These are phyloP conservation scores for Podaxis sp. DNA, from an alignment of 768 basidiomycete species.

Conservation along the genomic window DNA sequence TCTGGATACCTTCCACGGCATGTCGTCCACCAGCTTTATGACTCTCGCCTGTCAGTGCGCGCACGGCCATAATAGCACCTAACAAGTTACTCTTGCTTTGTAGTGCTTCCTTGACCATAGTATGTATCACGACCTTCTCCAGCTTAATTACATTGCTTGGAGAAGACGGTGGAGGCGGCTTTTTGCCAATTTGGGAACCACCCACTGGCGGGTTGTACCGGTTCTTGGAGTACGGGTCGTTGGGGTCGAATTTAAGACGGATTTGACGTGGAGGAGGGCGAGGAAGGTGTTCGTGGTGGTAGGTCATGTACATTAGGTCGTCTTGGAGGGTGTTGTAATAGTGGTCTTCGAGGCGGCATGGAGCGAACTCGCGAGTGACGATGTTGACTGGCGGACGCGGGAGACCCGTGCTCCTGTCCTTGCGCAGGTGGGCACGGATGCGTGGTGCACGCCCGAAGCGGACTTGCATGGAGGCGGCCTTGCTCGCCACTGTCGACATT, in stretches of 20 bases:
- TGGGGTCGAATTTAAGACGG: slow-evolving; percentile 69
- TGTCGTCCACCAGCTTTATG: slow-evolving; percentile 69
- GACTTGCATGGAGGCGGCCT: neutral
- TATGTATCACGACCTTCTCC: slow-evolving; percentile 83
- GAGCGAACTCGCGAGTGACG: slow-evolving; percentile 65
- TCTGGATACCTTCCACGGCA: slow-evolving; percentile 72
- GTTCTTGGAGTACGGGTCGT: slow-evolving; percentile 81
- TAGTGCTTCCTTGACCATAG: slow-evolving; percentile 80
- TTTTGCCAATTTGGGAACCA: slow-evolving; percentile 65
- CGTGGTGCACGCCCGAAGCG: slow-evolving; percentile 56
- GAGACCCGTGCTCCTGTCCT: slow-evolving; percentile 51
- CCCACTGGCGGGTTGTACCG: slow-evolving; percentile 75
- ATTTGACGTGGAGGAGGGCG: slow-evolving; percentile 54
- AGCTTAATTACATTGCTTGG: slow-evolving; percentile 70
- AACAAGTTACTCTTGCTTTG: slow-evolving; percentile 70
- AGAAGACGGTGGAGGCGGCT: slow-evolving; percentile 63
- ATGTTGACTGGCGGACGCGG: slow-evolving; percentile 72
- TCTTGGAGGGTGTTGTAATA: slow-evolving; percentile 81
- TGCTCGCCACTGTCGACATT: slow-evolving; percentile 9
- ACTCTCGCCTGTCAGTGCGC: slow-evolving; percentile 85
- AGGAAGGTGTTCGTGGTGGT: slow-evolving; percentile 65
- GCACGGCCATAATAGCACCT: slow-evolving; percentile 83
- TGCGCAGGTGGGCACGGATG: slow-evolving; percentile 41
- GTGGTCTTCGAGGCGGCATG: slow-evolving; percentile 77
- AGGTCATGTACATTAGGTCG: slow-evolving; percentile 93